Evolutionary conservation across 2,329 filamentous ascomycete genomes (phyloP).

Genomic region (Penicillium sp.): DNA sequence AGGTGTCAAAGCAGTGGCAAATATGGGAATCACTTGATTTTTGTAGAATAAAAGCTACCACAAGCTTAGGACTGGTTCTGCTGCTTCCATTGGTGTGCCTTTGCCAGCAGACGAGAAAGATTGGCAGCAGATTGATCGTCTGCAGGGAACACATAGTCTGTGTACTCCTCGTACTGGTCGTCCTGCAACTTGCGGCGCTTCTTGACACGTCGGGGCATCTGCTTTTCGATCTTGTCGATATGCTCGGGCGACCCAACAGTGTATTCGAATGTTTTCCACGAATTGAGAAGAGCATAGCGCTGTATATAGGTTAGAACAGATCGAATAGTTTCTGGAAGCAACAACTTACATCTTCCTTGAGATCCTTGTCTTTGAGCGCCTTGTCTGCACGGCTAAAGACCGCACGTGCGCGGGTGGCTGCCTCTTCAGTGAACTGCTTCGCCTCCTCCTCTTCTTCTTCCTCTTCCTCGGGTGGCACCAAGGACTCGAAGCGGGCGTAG

Average conservation of each 20-base stretch:
- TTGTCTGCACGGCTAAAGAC: slow-evolving; percentile 80
- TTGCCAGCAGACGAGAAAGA: slow-evolving; percentile 71
- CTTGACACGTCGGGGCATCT: slow-evolving; percentile 91
- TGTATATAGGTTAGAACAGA: slow-evolving; percentile 33
- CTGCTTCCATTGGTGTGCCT: slow-evolving; percentile 86
- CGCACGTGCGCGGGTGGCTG: slow-evolving; percentile 70
- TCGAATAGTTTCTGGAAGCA: neutral
- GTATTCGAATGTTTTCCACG: slow-evolving; percentile 85
- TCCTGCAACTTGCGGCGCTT: slow-evolving; percentile 85
- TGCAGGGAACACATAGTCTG: slow-evolving; percentile 93
- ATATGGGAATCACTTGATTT: neutral
- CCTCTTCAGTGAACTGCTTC: slow-evolving; percentile 63
- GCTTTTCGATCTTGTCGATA: slow-evolving; percentile 71
- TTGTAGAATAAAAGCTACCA: neutral
- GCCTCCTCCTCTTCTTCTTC: slow-evolving; percentile 54
- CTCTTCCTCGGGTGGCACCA: slow-evolving; percentile 66
- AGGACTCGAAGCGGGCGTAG: slow-evolving; percentile 97
- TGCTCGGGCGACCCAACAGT: slow-evolving; percentile 69
- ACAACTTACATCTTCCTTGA: slow-evolving; percentile 67
- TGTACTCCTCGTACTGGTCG: slow-evolving; percentile 89
- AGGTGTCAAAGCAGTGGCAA: neutral
- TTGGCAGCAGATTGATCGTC: slow-evolving; percentile 82
- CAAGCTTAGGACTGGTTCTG: slow-evolving; percentile 41
- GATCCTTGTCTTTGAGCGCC: slow-evolving; percentile 76
- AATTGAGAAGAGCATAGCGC: slow-evolving; percentile 77